Evolutionary conservation across 768 basidiomycete genomes (phyloP).

Genomic region (Trametes cingulata): DNA sequence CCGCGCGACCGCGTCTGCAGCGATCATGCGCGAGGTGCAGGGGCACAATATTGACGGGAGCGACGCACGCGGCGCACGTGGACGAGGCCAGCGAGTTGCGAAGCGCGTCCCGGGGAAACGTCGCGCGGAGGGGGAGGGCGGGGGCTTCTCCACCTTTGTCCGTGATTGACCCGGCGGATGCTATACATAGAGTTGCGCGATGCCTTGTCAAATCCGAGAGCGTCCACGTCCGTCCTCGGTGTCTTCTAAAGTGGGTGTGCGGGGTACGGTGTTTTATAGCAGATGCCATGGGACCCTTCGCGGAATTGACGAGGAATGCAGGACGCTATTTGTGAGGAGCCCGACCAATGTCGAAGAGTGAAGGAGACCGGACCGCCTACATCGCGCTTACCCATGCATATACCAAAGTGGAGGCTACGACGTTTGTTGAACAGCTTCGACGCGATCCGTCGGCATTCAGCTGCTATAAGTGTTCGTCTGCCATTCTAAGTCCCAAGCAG

Average conservation of each 20-base stretch:
- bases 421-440: background rate
- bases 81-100: background rate
- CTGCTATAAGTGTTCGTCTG: background rate
- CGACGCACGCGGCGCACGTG: background rate
- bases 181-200: background rate
- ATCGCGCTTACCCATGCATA: background rate
- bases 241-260: background rate
- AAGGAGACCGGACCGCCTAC: too few relatives aligned
- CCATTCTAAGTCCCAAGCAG: background rate
- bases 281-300: slow-evolving; percentile 1
- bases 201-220: background rate
- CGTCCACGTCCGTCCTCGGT: background rate
- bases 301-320: slow-evolving; percentile 12
- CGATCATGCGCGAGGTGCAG: background rate
- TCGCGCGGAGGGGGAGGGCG: background rate
- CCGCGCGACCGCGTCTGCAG: background rate
- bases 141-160: background rate
- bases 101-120: slow-evolving; percentile 2
- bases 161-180: slow-evolving; percentile 3
- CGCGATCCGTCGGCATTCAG: background rate
- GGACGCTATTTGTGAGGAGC: background rate
- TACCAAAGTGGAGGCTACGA: background rate
- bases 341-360: background rate
- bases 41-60: background rate
- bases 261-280: background rate